phyloP scores from a whole-genome alignment of 225 moss, liverwort and hornwort species.

The Climacium dendroides region DNA sequence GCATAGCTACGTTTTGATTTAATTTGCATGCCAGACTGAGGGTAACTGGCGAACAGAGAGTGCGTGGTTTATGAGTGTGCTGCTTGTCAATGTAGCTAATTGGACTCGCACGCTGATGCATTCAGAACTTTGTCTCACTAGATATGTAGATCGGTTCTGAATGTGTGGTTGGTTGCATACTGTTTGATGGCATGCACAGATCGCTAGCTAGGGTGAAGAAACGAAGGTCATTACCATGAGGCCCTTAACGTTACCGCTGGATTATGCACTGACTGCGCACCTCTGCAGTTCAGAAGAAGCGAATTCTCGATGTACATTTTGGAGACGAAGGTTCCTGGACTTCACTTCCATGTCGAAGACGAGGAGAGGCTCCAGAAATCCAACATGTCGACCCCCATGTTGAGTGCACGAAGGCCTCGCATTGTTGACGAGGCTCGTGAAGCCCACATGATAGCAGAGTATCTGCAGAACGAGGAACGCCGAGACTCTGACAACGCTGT shows the following conservation, averaged over 20 bases:
- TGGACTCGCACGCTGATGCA: background rate
- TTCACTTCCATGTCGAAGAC: background rate
- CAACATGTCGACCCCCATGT: too few species aligned
- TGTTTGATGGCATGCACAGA: too few species aligned
- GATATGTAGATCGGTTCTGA: background rate
- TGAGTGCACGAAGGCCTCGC: too few species aligned
- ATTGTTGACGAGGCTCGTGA: background rate
- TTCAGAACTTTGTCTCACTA: background rate
- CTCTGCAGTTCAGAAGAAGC: background rate
- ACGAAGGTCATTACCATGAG: background rate
- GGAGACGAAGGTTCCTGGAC: background rate
- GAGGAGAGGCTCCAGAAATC: background rate
- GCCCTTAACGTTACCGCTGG: background rate
- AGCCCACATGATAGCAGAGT: background rate
- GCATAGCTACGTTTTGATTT: background rate
- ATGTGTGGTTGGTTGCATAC: background rate
- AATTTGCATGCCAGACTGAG: background rate
- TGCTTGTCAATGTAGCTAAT: background rate
- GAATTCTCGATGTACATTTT: background rate
- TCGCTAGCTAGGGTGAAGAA: background rate
- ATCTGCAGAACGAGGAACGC: background rate
- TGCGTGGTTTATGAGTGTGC: too few species aligned
- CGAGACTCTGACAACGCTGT: background rate
- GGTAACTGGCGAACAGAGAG: background rate
- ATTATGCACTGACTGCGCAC: background rate